These are phyloP conservation scores for Xylariales sp. DNA, from an alignment of 2,329 filamentous ascomycete genomes.

Conservation along the genomic window DNA sequence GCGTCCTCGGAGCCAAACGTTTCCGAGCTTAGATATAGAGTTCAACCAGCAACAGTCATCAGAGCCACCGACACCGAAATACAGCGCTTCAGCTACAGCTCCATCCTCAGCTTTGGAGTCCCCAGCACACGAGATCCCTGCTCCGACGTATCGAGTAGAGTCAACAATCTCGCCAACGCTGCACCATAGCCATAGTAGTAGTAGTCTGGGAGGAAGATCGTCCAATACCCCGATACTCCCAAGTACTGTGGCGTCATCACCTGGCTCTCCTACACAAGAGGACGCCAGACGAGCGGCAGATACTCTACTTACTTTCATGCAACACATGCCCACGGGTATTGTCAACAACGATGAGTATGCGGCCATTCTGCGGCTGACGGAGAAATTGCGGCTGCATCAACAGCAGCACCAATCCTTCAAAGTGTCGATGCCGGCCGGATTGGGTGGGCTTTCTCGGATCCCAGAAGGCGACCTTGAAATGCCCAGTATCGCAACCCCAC, in stretches of 20 bases:
- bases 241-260: slow-evolving; percentile 48
- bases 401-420: slow-evolving; percentile 27
- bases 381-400: slow-evolving; percentile 73
- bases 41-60: slow-evolving; percentile 40
- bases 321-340: slow-evolving; percentile 60
- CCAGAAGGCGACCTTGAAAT: slow-evolving; percentile 54
- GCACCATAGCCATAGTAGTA: slow-evolving; percentile 48
- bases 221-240: slow-evolving; percentile 29
- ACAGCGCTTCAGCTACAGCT: slow-evolving; percentile 40
- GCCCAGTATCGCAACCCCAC: slow-evolving; percentile 11
- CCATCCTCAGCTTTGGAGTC: slow-evolving; percentile 50
- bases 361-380: slow-evolving; percentile 74
- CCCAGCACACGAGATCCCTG: slow-evolving; percentile 41
- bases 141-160: slow-evolving; percentile 39
- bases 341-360: slow-evolving; percentile 75
- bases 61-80: slow-evolving; percentile 47
- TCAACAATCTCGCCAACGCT: slow-evolving; percentile 40
- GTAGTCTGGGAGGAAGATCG: slow-evolving; percentile 39
- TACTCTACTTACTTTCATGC: slow-evolving; percentile 76
- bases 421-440: slow-evolving; percentile 17
- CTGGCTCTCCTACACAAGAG: slow-evolving; percentile 71
- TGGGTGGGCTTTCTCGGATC: slow-evolving; percentile 50
- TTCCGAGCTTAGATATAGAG: slow-evolving; percentile 67
- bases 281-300: slow-evolving; percentile 80
- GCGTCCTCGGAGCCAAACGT: slow-evolving; percentile 81